Evolutionary conservation across 1,284 basidiomycete genomes (phyloP).

Genomic region (Leccinum fallax): DNA sequence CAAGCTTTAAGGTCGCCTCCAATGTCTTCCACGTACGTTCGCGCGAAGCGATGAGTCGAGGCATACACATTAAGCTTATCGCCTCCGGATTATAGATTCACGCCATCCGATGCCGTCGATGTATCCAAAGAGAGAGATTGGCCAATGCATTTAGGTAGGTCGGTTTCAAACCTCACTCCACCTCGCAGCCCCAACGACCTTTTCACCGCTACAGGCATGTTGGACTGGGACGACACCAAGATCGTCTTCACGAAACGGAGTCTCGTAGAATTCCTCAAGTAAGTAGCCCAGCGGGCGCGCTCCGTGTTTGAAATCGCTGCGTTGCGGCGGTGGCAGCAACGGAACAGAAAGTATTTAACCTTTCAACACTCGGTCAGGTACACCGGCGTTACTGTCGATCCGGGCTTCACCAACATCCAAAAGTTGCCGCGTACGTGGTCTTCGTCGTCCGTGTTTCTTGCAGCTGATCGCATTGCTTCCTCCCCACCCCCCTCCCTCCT

Average conservation of each 20-base stretch:
- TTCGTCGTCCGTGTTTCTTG: conserved; percentile 27
- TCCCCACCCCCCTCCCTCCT: neutral
- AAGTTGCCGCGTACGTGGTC: conserved; percentile 66
- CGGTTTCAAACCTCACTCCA: neutral
- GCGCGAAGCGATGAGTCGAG: neutral
- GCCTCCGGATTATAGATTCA: conserved; percentile 49
- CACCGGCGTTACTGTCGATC: conserved; percentile 69
- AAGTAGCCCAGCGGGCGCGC: conserved; percentile 27
- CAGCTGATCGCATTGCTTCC: conserved; percentile 34
- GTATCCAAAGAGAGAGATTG: conserved; percentile 68
- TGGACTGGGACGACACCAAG: conserved; percentile 72
- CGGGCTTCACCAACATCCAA: conserved; percentile 67
- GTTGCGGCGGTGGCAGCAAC: neutral
- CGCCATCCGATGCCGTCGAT: conserved; percentile 55
- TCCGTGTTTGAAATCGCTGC: neutral
- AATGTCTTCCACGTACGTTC: conserved; percentile 34
- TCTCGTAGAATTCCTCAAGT: conserved; percentile 75
- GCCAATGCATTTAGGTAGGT: conserved; percentile 61
- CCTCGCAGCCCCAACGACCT: neutral
- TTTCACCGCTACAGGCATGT: conserved; percentile 52
- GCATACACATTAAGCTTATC: conserved; percentile 4
- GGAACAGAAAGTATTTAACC: neutral
- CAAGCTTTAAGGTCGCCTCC: neutral
- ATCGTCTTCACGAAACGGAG: conserved; percentile 76
- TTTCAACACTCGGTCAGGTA: conserved; percentile 47